Conservation (phyloP, 768 basidiomycete genomes). For the Lactifluus subvellereus region DNA sequence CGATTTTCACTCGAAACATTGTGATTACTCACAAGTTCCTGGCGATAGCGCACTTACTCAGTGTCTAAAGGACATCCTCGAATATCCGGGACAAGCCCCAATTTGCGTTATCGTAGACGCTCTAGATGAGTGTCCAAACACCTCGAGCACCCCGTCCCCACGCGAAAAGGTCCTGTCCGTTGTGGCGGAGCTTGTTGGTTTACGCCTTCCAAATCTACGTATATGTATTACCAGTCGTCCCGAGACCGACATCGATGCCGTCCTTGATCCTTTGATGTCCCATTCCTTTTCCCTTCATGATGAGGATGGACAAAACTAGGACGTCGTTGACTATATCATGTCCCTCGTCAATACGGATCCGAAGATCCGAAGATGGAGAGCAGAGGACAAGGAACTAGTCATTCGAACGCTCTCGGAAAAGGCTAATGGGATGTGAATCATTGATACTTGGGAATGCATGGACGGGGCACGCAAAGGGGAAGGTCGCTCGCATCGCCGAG, state of each 20-base stretch:
- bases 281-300: background rate
- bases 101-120: background rate
- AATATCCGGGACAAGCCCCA: background rate
- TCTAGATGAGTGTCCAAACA: constrained; percentile 1
- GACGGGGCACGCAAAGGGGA: constrained; percentile 39
- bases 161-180: background rate
- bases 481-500: constrained; percentile 54
- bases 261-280: background rate
- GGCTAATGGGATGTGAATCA: constrained; percentile 2
- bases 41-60: background rate
- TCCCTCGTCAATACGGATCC: background rate
- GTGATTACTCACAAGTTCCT: background rate
- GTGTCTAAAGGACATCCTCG: constrained; percentile 3
- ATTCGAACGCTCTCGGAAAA: background rate
- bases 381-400: background rate
- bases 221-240: constrained; percentile 10
- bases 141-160: background rate
- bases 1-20: background rate
- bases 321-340: background rate
- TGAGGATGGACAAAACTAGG: background rate
- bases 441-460: constrained; percentile 13
- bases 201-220: background rate
- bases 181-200: background rate
- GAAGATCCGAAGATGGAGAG: background rate
- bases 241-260: background rate